Conservation (phyloP, 805 yeast species). For the Saturnispora sekii region DNA sequence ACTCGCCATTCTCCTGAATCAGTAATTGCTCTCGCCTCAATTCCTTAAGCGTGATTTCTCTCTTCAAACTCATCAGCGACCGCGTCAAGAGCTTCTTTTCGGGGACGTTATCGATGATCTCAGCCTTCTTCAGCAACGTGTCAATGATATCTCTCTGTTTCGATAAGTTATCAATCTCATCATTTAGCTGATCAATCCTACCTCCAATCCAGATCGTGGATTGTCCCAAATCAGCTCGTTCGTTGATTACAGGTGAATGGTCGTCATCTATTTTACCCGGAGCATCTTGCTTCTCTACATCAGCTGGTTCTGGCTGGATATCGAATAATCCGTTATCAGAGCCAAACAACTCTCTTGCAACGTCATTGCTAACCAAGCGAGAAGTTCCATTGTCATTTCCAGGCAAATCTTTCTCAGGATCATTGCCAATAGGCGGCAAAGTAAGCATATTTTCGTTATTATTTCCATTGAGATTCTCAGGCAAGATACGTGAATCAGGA, state of each 20-base stretch:
- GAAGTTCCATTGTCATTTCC: constrained; percentile 14
- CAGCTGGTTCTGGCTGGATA: too few relatives aligned
- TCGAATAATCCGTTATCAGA: constrained; percentile 16
- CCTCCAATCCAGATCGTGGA: constrained; percentile 39
- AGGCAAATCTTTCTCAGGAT: neutral
- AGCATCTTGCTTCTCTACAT: too few relatives aligned
- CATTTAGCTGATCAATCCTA: constrained; percentile 49
- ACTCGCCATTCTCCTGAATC: constrained; percentile 74
- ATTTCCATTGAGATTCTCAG: neutral
- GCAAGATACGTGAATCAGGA: too few relatives aligned
- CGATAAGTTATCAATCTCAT: constrained; percentile 47
- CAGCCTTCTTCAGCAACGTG: constrained; percentile 71
- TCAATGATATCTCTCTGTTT: constrained; percentile 57
- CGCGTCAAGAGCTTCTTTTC: constrained; percentile 61
- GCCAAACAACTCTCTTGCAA: constrained; percentile 28
- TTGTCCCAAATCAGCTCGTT: too few relatives aligned
- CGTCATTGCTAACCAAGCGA: constrained; percentile 21
- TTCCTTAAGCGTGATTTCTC: constrained; percentile 69
- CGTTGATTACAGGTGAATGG: neutral
- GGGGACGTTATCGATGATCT: constrained; percentile 63
- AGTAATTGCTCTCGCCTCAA: constrained; percentile 69
- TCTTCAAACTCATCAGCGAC: constrained; percentile 54
- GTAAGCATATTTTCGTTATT: neutral
- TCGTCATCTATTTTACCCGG: neutral
- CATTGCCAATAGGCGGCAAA: neutral